Conservation (phyloP, 2,329 filamentous ascomycete species). For the Neoscytalidium dimidiatum region DNA sequence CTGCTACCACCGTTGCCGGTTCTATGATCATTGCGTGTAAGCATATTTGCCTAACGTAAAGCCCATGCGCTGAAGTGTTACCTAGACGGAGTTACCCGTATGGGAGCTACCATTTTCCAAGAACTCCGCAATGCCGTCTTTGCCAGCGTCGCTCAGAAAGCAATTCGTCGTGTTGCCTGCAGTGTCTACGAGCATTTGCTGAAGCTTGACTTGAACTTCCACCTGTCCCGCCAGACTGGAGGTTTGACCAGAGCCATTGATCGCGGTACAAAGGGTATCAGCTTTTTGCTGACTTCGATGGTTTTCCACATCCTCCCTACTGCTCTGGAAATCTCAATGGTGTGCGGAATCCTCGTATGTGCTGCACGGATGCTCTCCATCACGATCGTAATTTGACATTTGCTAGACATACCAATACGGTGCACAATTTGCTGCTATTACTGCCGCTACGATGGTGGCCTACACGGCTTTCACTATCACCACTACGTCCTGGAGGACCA, state of each 20-base stretch:
- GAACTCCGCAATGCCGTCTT: slow-evolving; percentile 96
- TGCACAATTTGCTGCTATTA: slow-evolving; percentile 86
- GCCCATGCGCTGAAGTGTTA: slow-evolving; percentile 24
- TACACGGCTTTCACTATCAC: slow-evolving; percentile 97
- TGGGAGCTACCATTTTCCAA: slow-evolving; percentile 87
- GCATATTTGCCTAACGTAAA: slow-evolving; percentile 25
- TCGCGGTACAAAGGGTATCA: slow-evolving; percentile 96
- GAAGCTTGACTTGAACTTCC: slow-evolving; percentile 87
- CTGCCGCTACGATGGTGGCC: slow-evolving; percentile 83
- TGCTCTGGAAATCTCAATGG: slow-evolving; percentile 88
- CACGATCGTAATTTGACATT: neutral
- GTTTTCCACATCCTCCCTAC: slow-evolving; percentile 96
- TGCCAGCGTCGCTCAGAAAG: slow-evolving; percentile 94
- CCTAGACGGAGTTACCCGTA: slow-evolving; percentile 77
- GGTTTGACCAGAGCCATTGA: slow-evolving; percentile 93
- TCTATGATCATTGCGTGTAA: slow-evolving; percentile 86
- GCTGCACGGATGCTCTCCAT: neutral
- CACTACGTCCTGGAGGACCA: slow-evolving; percentile 95
- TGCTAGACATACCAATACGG: slow-evolving; percentile 87
- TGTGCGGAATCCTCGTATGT: slow-evolving; percentile 81
- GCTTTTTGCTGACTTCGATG: slow-evolving; percentile 95
- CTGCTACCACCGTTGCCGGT: slow-evolving; percentile 83
- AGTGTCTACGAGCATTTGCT: slow-evolving; percentile 93
- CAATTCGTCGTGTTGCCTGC: slow-evolving; percentile 84
- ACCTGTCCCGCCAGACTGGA: slow-evolving; percentile 90